Evolutionary conservation across 495 filamentous ascomycete species (phyloP), one percentile per base, ranked within the genome.

Genomic region (Talaromyces trachyspermus): DNA sequence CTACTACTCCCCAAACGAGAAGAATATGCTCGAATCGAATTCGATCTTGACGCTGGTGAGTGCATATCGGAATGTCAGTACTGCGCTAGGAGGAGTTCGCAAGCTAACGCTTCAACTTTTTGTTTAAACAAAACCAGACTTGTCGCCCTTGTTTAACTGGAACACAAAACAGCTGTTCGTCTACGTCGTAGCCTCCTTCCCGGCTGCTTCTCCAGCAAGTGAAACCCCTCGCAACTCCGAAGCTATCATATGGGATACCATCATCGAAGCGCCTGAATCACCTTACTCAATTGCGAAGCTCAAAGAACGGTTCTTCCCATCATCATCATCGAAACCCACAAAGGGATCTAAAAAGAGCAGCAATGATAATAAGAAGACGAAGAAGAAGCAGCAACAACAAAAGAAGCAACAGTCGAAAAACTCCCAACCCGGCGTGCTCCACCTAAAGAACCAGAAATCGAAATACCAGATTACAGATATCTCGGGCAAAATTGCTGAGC

Each of bases 151-250:
- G 57, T 96, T 95, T 81, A 95, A 85, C 66, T 99, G 94, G 94
- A 99, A 99, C 72, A 99, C 92, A n/a, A 99, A 99, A 67, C 89
- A 96, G 66, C 66, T 97, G 55, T 99, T 97, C 69, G 80, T 94
- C 64, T 98, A 92, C 76, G 80, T 98, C 39, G 86, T 86, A 41
- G 89, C 90, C 26, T 80, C 80, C 19, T 98, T 91, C 76, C 85
- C 89, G 42, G 38, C 48, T 8, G 12, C 22, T 75, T 80, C 18
- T 56, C 63, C 48, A 61, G 62, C 49, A 50, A 58, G 30, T 47
- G 49, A 49, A 32, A 54, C 46, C 51, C 58, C 36, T 53, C 74
- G 67, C 12, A 55, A 59, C 44, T 74, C 78, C 54, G 79, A 89
- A 65, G 86, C 87, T 54, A 79, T 98, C 27, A 87, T 98, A 69